Evolutionary conservation across 1,139 yeast species (phyloP).

Genomic region (Debaryomyces fabryi): DNA sequence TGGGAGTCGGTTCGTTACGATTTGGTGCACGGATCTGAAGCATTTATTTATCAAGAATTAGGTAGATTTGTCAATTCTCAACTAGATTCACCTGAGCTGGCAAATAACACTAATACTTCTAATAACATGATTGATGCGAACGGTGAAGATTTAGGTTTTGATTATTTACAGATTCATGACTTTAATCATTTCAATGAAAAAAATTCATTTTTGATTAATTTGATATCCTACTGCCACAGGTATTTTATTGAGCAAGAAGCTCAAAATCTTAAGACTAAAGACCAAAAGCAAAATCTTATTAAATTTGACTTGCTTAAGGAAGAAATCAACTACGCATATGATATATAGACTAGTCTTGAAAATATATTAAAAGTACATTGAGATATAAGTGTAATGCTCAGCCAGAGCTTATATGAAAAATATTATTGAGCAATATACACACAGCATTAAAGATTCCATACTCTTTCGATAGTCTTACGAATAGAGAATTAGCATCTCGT

Average conservation of each 20-base stretch:
- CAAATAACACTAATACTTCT: slow-evolving; percentile 11
- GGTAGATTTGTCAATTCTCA: slow-evolving; percentile 24
- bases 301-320: slow-evolving; percentile 34
- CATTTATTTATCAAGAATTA: slow-evolving; percentile 34
- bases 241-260: slow-evolving; percentile 15
- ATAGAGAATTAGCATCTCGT: slow-evolving; percentile 18
- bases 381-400: background rate
- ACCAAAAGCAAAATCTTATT: background rate
- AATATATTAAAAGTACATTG: slow-evolving; percentile 1
- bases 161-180: slow-evolving; percentile 39
- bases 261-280: background rate
- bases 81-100: slow-evolving; percentile 2
- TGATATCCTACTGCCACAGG: slow-evolving; percentile 31
- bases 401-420: slow-evolving; percentile 19
- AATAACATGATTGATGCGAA: slow-evolving; percentile 9
- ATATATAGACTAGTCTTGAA: background rate
- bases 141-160: slow-evolving; percentile 19
- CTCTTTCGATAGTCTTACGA: slow-evolving; percentile 23
- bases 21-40: slow-evolving; percentile 41
- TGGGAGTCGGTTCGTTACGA: slow-evolving; percentile 52
- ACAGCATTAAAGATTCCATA: slow-evolving; percentile 33
- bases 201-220: slow-evolving; percentile 29
- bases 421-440: slow-evolving; percentile 24
- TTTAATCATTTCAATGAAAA: slow-evolving; percentile 39
- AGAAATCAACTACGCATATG: slow-evolving; percentile 16